Conservation (phyloP, 371 early-diverging fungal genomes). For the Entomophthora muscae region DNA sequence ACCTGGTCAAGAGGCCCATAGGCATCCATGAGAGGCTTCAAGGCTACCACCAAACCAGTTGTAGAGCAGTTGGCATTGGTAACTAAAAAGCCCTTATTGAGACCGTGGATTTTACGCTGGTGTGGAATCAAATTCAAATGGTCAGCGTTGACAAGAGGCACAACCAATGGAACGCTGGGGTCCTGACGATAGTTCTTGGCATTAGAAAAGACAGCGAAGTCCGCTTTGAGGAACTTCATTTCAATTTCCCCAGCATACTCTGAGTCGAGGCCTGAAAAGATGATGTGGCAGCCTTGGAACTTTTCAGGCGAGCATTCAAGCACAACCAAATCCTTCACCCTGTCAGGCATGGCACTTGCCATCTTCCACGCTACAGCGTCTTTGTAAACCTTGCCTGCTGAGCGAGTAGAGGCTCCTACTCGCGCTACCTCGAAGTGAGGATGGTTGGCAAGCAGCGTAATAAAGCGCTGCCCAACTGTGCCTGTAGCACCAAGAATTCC, state of each 20-base stretch:
- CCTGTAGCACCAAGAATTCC: constrained; percentile 95
- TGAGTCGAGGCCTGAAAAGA: constrained; percentile 88
- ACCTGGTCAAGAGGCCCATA: constrained; percentile 67
- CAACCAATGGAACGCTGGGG: constrained; percentile 75
- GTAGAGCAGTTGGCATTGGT: constrained; percentile 97
- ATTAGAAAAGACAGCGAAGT: constrained; percentile 82
- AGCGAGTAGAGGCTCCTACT: constrained; percentile 81
- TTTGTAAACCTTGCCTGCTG: constrained; percentile 68
- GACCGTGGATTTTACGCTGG: constrained; percentile 41
- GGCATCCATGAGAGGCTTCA: constrained; percentile 77
- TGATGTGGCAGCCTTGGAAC: constrained; percentile 66
- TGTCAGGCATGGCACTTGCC: constrained; percentile 48
- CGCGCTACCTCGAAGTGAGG: constrained; percentile 71
- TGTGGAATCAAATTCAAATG: constrained; percentile 67
- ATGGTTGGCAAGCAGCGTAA: constrained; percentile 66
- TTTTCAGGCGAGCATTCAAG: constrained; percentile 54
- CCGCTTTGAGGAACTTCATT: constrained; percentile 61
- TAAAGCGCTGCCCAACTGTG: constrained; percentile 96
- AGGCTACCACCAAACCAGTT: constrained; percentile 77
- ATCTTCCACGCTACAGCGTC: constrained; percentile 79
- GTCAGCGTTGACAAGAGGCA: constrained; percentile 75
- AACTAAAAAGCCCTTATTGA: constrained; percentile 70
- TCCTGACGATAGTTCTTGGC: constrained; percentile 89
- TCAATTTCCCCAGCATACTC: constrained; percentile 86
- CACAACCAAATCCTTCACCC: constrained; percentile 37